Conservation (phyloP, 306 rosid genomes). For the Begonia peltatifolia region DNA sequence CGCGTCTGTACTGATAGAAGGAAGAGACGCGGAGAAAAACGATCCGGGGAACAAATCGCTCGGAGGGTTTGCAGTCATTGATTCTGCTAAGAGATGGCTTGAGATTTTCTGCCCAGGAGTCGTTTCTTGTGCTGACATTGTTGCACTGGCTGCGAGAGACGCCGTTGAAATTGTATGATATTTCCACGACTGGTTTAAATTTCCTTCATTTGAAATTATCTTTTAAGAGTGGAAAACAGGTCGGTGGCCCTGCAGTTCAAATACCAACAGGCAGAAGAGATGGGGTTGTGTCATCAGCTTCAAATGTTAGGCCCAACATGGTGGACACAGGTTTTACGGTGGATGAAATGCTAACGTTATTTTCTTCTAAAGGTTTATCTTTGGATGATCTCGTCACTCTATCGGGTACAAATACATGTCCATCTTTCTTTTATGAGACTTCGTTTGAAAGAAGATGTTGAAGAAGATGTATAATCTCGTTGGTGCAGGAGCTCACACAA, state of each 20-base stretch:
- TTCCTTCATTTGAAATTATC: conserved; percentile 1
- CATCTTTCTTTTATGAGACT: too few species aligned
- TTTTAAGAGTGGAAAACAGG: conserved; percentile 26
- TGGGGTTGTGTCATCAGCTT: conserved; percentile 56
- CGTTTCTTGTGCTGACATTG: conserved; percentile 86
- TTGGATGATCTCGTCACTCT: conserved; percentile 66
- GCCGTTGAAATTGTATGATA: conserved; percentile 65
- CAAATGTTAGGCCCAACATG: conserved; percentile 79
- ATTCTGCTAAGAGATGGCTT: conserved; percentile 51
- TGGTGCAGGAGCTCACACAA: conserved; percentile 68
- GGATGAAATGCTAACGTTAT: conserved; percentile 54
- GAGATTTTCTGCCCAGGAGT: conserved; percentile 62
- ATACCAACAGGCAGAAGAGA: conserved; percentile 80
- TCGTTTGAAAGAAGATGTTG: too few species aligned
- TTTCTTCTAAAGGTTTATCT: conserved; percentile 63
- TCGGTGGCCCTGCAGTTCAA: conserved; percentile 58
- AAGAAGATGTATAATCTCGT: neutral
- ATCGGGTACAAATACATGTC: conserved; percentile 28
- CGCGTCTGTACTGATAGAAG: conserved; percentile 67
- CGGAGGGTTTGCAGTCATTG: conserved; percentile 70
- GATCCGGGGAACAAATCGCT: conserved; percentile 78
- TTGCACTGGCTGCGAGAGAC: conserved; percentile 86
- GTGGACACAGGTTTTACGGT: conserved; percentile 71
- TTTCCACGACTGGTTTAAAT: too few species aligned
- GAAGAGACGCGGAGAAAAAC: conserved; percentile 55